Base-by-base conservation (phyloP, 768 basidiomycete species). In the Strobilomyces echinocephalus region DNA sequence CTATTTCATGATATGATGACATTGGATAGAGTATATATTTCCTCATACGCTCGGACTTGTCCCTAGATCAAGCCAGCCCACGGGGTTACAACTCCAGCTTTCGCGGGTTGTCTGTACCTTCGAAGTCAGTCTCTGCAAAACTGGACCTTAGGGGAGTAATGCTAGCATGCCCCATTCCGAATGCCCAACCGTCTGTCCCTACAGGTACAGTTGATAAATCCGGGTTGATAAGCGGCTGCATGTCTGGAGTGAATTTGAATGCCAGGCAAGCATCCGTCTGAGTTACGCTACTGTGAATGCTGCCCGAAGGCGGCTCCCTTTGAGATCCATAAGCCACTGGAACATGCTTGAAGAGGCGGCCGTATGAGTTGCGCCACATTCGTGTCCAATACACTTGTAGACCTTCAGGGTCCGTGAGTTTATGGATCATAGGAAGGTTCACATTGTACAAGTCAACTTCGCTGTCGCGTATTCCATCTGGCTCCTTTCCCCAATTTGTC, bases 331-430 rank as follows among this genome's bases (percentile, higher is more conserved):
- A 65, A 35, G 51, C 53, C 14, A 50, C 53, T 31, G 60, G 58
- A 38, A 78, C 64, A 36, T 73, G 68, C 65, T 83, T 83, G 79
- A 95, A 95, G 50, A 94, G 76, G 50, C 83, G 76, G 4, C 88
- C 87, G 63, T 95, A 95, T 10, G 84, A 79, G 65, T 88, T 95
- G 44, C 88, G 80, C 90, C 89, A 93, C 72, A 94, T 81, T 26
- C 68, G 75, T 11, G 94, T 91, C 89, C 91, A 94, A 60, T 76
- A 79, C 50, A 91, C 78, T 58, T 80, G 80, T 50, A 92, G 68
- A 8, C 83, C 83, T 47, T 78, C 77, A 31, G 80, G 76, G 38
- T 75, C 70, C 43, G 88, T 69, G 28, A 89, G 77, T 26, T 73
- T 77, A 49, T 83, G 79, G 46, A 93, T 77, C 67, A 97, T 75